phyloP scores from a whole-genome alignment of 1,284 basidiomycete species.

The Puccinia triticina region DNA sequence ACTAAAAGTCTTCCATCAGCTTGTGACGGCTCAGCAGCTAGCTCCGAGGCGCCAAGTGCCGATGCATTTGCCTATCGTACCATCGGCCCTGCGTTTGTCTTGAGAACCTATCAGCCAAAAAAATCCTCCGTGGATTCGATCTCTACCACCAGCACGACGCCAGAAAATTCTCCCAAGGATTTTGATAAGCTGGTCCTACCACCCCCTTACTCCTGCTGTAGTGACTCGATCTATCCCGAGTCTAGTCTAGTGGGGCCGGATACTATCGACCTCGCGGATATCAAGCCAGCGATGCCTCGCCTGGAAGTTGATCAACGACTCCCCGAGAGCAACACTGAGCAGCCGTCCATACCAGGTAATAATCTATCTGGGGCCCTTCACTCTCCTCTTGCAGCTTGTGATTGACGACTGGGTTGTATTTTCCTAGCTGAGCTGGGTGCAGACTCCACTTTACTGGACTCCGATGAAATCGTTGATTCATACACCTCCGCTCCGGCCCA shows the following conservation, averaged over 20 bases:
- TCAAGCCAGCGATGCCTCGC: background rate
- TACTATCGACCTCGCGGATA: background rate
- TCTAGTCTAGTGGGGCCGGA: background rate
- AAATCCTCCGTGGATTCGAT: background rate
- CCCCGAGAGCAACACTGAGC: background rate
- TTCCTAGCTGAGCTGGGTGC: background rate
- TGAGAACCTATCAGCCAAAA: background rate
- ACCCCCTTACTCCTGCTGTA: background rate
- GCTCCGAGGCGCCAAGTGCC: background rate
- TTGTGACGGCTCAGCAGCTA: background rate
- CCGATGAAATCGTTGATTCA: background rate
- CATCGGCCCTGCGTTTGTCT: slow-evolving; percentile 9
- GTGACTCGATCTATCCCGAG: slow-evolving; percentile 13
- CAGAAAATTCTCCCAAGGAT: background rate
- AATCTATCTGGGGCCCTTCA: background rate
- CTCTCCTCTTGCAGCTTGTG: background rate
- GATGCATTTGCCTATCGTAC: slow-evolving; percentile 9
- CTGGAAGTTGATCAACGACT: background rate
- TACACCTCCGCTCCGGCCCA: background rate
- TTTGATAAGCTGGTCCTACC: background rate
- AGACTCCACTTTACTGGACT: background rate
- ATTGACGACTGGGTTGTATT: background rate
- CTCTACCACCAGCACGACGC: background rate
- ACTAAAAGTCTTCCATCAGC: background rate
- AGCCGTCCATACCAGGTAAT: background rate